Evolutionary conservation across 2,329 filamentous ascomycete species (phyloP).

Genomic region (Leptographium procerum): DNA sequence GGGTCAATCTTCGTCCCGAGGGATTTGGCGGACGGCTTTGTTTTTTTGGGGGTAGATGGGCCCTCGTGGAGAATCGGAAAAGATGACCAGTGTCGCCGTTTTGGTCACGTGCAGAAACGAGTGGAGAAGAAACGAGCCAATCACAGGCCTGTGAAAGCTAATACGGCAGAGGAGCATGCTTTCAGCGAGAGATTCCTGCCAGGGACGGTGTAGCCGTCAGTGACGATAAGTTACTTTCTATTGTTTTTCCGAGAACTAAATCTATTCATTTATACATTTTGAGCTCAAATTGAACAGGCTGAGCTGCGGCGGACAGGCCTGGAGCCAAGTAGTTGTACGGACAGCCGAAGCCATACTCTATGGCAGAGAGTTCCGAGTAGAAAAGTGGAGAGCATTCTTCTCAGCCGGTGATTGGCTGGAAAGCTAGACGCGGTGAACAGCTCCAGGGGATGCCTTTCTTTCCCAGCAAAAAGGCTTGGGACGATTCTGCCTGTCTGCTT

Average conservation of each 20-base stretch:
- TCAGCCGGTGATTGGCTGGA: background rate
- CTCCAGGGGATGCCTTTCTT: no score
- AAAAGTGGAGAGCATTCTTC: background rate
- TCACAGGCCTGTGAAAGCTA: slow-evolving; percentile 12
- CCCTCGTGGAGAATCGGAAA: slow-evolving; percentile 11
- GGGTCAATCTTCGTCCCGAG: background rate
- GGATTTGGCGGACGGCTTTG: background rate
- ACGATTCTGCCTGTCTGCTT: background rate
- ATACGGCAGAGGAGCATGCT: slow-evolving; percentile 4
- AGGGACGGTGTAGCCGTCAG: no score
- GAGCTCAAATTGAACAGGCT: background rate
- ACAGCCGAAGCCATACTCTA: no score
- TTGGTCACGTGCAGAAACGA: slow-evolving; percentile 7
- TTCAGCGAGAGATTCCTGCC: background rate
- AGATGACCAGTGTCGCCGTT: slow-evolving; percentile 5
- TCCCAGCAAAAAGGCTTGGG: no score
- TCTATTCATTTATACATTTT: background rate
- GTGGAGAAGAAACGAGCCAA: slow-evolving; percentile 4
- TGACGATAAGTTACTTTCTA: no score
- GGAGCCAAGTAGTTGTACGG: no score
- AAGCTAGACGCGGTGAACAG: background rate
- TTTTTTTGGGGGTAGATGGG: background rate
- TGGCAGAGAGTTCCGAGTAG: no score
- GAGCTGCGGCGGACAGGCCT: no score
- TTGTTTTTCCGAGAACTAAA: background rate